Percentiles rank a stretch among this genome's conserved stretches.
Evolutionary conservation across 106 monocot species (phyloP).

Genomic region (Posidonia australis): DNA sequence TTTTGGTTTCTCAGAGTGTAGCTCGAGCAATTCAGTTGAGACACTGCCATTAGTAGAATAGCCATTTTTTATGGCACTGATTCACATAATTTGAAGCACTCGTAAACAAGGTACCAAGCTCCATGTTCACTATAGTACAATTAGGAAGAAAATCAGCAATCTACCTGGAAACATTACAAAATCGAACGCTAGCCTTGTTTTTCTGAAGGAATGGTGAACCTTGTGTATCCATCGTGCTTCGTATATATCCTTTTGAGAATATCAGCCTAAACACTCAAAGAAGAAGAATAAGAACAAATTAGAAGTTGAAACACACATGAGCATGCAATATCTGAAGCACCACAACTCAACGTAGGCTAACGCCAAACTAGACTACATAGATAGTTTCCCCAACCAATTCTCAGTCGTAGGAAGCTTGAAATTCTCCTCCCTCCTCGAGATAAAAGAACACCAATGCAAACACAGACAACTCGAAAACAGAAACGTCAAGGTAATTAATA

Average conservation of each 20-base stretch:
- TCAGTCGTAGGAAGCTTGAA: too few relatives aligned
- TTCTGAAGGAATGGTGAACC: not conserved
- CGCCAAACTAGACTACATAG: too few relatives aligned
- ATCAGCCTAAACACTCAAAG: not conserved
- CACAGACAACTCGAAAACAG: too few relatives aligned
- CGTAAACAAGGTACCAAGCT: not conserved
- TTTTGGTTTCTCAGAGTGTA: slow-evolving; percentile 7
- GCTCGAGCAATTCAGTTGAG: slow-evolving; percentile 6
- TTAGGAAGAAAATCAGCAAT: not conserved
- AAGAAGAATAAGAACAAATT: not conserved
- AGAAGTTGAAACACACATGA: too few relatives aligned
- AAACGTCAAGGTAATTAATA: too few relatives aligned
- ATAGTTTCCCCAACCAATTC: too few relatives aligned
- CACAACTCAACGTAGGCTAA: too few relatives aligned
- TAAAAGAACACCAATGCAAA: too few relatives aligned
- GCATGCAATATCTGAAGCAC: too few relatives aligned
- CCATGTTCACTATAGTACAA: not conserved
- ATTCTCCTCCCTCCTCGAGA: too few relatives aligned
- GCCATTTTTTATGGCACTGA: not conserved
- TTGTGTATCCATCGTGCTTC: not conserved
- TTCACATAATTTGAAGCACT: not conserved
- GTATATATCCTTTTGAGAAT: not conserved
- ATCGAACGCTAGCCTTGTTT: not conserved
- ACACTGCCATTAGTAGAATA: not conserved
- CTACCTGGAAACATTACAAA: slow-evolving; percentile 8